A percentile compares a stretch with the other conserved stretches of the same genome.
These are phyloP conservation scores for Apiotrichum sp. DNA, from an alignment of 1,284 basidiomycete genomes.

Conservation along the genomic window DNA sequence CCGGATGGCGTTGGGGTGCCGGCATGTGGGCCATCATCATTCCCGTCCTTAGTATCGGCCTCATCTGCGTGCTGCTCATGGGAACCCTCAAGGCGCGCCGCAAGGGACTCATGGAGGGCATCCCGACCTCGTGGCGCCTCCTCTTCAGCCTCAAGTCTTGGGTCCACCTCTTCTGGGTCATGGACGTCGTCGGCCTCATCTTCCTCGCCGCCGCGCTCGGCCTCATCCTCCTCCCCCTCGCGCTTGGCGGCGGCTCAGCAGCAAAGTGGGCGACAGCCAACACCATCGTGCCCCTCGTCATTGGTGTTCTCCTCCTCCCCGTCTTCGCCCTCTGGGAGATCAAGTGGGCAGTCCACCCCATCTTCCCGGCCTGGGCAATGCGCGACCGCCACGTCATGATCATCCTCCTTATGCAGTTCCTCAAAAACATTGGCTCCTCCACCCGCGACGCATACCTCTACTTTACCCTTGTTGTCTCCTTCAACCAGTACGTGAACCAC, in stretches of 20 bases:
- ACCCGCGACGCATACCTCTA: conserved; percentile 44
- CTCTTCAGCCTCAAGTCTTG: conserved; percentile 8
- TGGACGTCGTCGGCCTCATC: conserved; percentile 45
- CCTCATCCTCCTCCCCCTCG: conserved; percentile 46
- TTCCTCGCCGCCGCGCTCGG: conserved; percentile 40
- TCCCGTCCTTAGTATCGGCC: conserved; percentile 38
- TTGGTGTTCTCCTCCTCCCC: conserved; percentile 45
- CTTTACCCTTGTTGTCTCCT: conserved; percentile 44
- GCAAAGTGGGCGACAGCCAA: conserved; percentile 38
- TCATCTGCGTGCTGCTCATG: conserved; percentile 34
- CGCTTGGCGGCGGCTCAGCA: conserved; percentile 40
- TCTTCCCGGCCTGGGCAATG: conserved; percentile 44
- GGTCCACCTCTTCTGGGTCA: conserved; percentile 46
- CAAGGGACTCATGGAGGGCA: conserved; percentile 30
- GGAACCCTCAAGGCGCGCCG: conserved; percentile 31
- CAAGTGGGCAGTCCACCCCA: conserved; percentile 39
- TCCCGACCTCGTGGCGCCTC: conserved; percentile 32
- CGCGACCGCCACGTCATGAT: conserved; percentile 46
- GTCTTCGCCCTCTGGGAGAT: conserved; percentile 45
- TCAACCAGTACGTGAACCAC: conserved; percentile 34
- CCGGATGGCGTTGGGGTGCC: conserved; percentile 48
- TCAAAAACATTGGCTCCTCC: conserved; percentile 38
- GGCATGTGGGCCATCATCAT: conserved; percentile 50
- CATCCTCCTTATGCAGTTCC: conserved; percentile 30
- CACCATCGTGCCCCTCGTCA: conserved; percentile 46